Evolutionary conservation across 306 rosid species (phyloP).

Genomic region (Elaeagnus macrophylla): DNA sequence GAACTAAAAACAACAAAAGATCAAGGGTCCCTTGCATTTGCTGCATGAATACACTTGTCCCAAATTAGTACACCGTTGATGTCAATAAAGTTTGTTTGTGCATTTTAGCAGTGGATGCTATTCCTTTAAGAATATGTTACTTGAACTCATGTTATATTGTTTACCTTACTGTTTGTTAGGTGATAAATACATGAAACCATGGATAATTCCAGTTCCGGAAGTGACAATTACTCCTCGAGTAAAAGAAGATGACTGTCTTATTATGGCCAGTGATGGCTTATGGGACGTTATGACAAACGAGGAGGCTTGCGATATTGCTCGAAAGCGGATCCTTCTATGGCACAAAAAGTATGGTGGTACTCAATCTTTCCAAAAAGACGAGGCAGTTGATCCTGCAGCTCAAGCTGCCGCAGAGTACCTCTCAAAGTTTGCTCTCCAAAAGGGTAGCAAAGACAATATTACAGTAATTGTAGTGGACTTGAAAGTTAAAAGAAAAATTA

Average conservation of each 20-base stretch:
- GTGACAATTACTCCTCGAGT: constrained; percentile 37
- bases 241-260: constrained; percentile 62
- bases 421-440: constrained; percentile 53
- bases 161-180: constrained; percentile 29
- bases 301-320: constrained; percentile 73
- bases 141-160: neutral
- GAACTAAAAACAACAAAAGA: too few species aligned
- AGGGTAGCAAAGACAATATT: constrained; percentile 78
- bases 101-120: too few species aligned
- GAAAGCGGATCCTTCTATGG: constrained; percentile 69
- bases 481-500: constrained; percentile 64
- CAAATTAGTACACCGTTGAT: too few species aligned
- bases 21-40: too few species aligned
- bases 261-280: constrained; percentile 70
- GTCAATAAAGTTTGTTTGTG: too few species aligned
- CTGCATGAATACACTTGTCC: too few species aligned
- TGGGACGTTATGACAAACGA: constrained; percentile 83
- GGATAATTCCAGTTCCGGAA: constrained; percentile 76
- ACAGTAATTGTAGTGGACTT: constrained; percentile 69
- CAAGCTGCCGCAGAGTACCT: constrained; percentile 79
- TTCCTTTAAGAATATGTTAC: too few species aligned
- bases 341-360: constrained; percentile 49
- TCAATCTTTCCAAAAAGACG: constrained; percentile 12
- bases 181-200: constrained; percentile 70
- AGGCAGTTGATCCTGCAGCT: constrained; percentile 60